phyloP scores from a whole-genome alignment of 352 stramenopile genomes.

The Pythium insidiosum region DNA sequence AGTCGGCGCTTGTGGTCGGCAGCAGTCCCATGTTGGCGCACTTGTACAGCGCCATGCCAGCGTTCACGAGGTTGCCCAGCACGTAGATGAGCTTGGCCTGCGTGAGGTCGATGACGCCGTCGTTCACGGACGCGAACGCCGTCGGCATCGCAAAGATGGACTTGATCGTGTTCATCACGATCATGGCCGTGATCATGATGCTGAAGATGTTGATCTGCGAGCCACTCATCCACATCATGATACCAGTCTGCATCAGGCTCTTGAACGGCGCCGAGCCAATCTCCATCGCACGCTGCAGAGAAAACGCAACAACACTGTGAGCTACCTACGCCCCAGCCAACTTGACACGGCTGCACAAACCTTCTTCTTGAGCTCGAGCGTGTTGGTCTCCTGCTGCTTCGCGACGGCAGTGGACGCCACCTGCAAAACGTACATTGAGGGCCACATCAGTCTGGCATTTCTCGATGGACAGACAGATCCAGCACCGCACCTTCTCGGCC shows the following conservation, averaged over 20 bases:
- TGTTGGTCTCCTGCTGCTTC: slow-evolving; percentile 53
- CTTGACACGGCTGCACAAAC: too few species aligned
- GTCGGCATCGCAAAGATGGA: slow-evolving; percentile 78
- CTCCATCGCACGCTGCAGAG: slow-evolving; percentile 79
- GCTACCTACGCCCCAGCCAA: too few species aligned
- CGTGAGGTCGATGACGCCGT: slow-evolving; percentile 70
- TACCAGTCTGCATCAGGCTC: slow-evolving; percentile 89
- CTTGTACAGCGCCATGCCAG: slow-evolving; percentile 90
- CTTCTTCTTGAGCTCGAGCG: slow-evolving; percentile 83
- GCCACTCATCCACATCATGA: slow-evolving; percentile 96
- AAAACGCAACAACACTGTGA: neutral
- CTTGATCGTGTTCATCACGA: slow-evolving; percentile 90
- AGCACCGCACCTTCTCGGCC: slow-evolving; percentile 43
- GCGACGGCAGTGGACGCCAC: slow-evolving; percentile 53
- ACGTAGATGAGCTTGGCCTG: slow-evolving; percentile 89
- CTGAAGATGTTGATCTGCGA: slow-evolving; percentile 94
- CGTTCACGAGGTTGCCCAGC: slow-evolving; percentile 77
- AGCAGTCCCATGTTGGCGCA: slow-evolving; percentile 89
- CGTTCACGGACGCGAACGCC: slow-evolving; percentile 74
- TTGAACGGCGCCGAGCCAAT: slow-evolving; percentile 88
- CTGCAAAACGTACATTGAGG: too few species aligned
- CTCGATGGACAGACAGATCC: too few species aligned
- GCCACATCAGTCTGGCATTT: too few species aligned
- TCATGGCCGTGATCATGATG: slow-evolving; percentile 93
- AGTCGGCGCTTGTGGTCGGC: slow-evolving; percentile 89